These are phyloP conservation scores for Halteria grandinella DNA, from an alignment of 73 alveolate genomes.

Conservation along the genomic window DNA sequence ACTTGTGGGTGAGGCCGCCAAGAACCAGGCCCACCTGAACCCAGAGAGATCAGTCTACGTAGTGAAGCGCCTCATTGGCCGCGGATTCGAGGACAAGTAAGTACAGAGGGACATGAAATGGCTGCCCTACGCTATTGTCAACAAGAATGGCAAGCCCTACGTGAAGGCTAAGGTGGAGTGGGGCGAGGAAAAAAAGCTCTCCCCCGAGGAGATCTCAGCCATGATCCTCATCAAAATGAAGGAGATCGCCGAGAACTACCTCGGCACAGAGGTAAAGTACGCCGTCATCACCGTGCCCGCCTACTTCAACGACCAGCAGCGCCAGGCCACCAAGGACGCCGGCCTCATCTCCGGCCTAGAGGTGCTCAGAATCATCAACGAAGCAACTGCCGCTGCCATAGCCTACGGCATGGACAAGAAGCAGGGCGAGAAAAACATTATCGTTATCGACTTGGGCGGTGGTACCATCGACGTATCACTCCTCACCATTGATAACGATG, in stretches of 20 bases:
- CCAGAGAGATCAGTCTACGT: slow-evolving; percentile 87
- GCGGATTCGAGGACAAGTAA: slow-evolving; percentile 79
- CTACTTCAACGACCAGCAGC: slow-evolving; percentile 94
- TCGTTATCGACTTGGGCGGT: slow-evolving; percentile 96
- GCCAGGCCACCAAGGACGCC: slow-evolving; percentile 99
- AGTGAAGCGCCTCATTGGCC: slow-evolving; percentile 80
- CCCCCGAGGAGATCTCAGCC: slow-evolving; percentile 96
- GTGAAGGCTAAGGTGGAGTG: slow-evolving; percentile 77
- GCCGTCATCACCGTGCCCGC: slow-evolving; percentile 99
- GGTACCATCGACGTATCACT: slow-evolving; percentile 98
- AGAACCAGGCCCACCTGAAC: slow-evolving; percentile 84
- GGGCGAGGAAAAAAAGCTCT: slow-evolving; percentile 65
- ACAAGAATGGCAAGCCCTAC: slow-evolving; percentile 95
- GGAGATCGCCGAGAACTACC: slow-evolving; percentile 93
- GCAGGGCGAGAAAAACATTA: slow-evolving; percentile 88
- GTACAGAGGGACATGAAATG: slow-evolving; percentile 89
- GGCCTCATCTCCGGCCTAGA: slow-evolving; percentile 98
- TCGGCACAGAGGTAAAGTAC: slow-evolving; percentile 93
- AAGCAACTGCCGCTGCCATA: slow-evolving; percentile 99
- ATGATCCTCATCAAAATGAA: slow-evolving; percentile 91
- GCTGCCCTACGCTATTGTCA: slow-evolving; percentile 88
- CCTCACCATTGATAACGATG: slow-evolving; percentile 96
- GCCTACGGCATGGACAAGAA: slow-evolving; percentile 98
- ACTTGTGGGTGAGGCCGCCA: slow-evolving; percentile 96
- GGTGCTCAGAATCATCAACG: slow-evolving; percentile 96